Conservation (phyloP, 2,329 filamentous ascomycete species). For the Chrysoporthe austroafricana region DNA sequence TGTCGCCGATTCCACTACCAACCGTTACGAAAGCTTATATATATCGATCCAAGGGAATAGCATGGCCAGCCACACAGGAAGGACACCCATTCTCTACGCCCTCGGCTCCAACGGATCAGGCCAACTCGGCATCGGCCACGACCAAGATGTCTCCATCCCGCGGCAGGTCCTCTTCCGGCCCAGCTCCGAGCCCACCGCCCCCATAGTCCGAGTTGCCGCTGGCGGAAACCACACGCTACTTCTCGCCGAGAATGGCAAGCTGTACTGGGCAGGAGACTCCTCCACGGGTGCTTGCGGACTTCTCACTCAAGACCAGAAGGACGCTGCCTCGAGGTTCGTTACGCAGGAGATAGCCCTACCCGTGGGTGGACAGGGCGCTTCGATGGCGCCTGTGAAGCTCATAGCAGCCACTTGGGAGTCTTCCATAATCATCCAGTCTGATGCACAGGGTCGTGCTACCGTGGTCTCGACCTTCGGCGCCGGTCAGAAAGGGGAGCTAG, state of each 20-base stretch:
- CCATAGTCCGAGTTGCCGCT: constrained; percentile 50
- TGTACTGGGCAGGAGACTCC: constrained; percentile 69
- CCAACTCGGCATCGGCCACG: constrained; percentile 73
- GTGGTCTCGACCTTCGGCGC: constrained; percentile 67
- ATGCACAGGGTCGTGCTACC: constrained; percentile 47
- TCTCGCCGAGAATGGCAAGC: constrained; percentile 58
- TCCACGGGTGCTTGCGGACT: constrained; percentile 59
- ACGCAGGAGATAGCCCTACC: constrained; percentile 14
- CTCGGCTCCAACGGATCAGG: constrained; percentile 79
- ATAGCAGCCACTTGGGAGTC: constrained; percentile 81
- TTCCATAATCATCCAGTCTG: constrained; percentile 62
- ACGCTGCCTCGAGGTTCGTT: background rate
- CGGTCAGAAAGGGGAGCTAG: constrained; percentile 74
- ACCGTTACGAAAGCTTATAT: background rate
- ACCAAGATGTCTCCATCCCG: constrained; percentile 70
- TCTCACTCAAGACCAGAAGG: constrained; percentile 31
- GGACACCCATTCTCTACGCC: constrained; percentile 63
- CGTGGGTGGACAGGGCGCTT: background rate
- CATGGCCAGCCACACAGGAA: constrained; percentile 5
- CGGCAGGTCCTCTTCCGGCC: constrained; percentile 63
- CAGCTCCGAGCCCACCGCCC: constrained; percentile 39
- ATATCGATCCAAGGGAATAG: background rate
- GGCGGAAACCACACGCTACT: constrained; percentile 90
- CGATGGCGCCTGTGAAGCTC: constrained; percentile 39
- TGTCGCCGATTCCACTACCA: background rate